phyloP scores from a whole-genome alignment of 495 filamentous ascomycete genomes.

The Penicillium canescens region DNA sequence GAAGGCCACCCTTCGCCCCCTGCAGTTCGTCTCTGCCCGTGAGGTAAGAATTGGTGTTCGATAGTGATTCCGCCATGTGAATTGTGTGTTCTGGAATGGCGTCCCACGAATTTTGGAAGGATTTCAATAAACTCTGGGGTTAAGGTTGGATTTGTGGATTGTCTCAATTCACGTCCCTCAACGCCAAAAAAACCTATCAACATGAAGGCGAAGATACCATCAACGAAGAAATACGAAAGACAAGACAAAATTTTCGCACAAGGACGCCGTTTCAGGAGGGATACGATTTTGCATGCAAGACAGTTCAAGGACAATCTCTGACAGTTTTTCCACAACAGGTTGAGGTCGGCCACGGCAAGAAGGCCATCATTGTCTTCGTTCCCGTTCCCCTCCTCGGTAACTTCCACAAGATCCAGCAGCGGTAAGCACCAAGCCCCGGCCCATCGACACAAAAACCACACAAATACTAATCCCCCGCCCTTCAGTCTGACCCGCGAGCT shows the following conservation, averaged over 20 bases:
- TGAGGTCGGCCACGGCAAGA: slow-evolving; percentile 99
- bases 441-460: neutral
- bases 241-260: slow-evolving; percentile 11
- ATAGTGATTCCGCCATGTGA: slow-evolving; percentile 2
- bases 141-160: slow-evolving; percentile 8
- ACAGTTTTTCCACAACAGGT: slow-evolving; percentile 60
- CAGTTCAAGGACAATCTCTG: slow-evolving; percentile 21
- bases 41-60: slow-evolving; percentile 74
- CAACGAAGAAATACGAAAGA: neutral
- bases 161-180: slow-evolving; percentile 1
- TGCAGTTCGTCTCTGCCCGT: slow-evolving; percentile 95
- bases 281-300: slow-evolving; percentile 12
- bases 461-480: slow-evolving; percentile 6
- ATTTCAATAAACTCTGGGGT: slow-evolving; percentile 10
- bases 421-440: slow-evolving; percentile 56
- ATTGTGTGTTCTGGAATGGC: slow-evolving; percentile 13
- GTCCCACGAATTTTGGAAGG: slow-evolving; percentile 16
- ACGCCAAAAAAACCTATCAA: slow-evolving; percentile 1
- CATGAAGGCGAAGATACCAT: neutral
- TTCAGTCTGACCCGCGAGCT: slow-evolving; percentile 96
- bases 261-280: slow-evolving; percentile 15
- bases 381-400: slow-evolving; percentile 92
- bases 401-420: slow-evolving; percentile 99
- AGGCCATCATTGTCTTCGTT: slow-evolving; percentile 99
- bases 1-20: slow-evolving; percentile 85